phyloP scores from a whole-genome alignment of 164 flowering plant genomes.

The Buxus sempervirens region DNA sequence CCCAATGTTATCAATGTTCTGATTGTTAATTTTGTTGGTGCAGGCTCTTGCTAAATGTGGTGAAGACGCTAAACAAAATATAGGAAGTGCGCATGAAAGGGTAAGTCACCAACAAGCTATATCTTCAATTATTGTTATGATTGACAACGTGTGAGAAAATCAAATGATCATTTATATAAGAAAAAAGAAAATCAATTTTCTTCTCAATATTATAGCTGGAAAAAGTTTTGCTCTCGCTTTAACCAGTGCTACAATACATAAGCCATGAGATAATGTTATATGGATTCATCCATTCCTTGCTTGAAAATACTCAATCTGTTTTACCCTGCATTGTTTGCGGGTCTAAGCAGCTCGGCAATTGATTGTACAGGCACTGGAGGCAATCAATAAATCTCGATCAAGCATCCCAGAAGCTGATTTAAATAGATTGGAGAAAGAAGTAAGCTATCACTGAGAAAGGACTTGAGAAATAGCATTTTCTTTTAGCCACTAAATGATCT shows the following conservation, averaged over 20 bases:
- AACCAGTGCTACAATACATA: no score
- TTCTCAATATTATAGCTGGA: no score
- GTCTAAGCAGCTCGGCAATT: constrained; percentile 5
- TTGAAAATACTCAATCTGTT: no score
- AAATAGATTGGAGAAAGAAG: constrained; percentile 87
- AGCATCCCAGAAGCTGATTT: constrained; percentile 62
- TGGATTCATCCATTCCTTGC: no score
- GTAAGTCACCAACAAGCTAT: constrained; percentile 22
- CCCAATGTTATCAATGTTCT: not conserved
- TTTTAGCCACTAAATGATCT: not conserved
- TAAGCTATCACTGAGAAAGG: constrained; percentile 26
- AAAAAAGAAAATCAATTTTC: no score
- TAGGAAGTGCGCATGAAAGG: constrained; percentile 93
- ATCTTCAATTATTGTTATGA: no score
- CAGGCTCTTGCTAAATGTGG: constrained; percentile 87
- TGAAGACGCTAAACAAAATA: constrained; percentile 87
- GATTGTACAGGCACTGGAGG: constrained; percentile 67
- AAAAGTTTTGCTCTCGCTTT: no score
- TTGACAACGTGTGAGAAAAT: no score
- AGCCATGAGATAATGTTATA: no score
- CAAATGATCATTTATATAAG: no score
- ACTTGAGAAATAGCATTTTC: not conserved
- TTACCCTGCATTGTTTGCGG: not conserved
- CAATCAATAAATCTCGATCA: constrained; percentile 70
- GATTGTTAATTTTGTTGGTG: not conserved